These are phyloP conservation scores for Trichoderma koningiopsis DNA, from an alignment of 2,329 filamentous ascomycete species.

Conservation along the genomic window DNA sequence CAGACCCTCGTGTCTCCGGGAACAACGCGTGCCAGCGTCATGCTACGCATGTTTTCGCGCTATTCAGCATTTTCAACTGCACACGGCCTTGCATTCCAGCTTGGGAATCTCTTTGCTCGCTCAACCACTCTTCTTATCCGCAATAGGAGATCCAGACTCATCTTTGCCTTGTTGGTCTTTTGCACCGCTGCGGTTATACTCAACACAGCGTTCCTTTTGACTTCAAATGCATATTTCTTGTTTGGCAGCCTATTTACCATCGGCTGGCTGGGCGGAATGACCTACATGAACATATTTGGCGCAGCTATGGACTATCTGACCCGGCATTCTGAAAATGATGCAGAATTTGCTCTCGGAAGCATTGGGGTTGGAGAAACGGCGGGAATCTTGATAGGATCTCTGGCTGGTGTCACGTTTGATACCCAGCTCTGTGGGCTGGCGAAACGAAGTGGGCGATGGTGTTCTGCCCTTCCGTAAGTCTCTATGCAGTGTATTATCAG, in stretches of 20 bases:
- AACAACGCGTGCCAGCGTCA: neutral
- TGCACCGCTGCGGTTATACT: neutral
- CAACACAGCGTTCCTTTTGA: neutral
- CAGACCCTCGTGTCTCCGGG: neutral
- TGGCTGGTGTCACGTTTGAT: slow-evolving; percentile 2
- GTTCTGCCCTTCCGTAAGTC: neutral
- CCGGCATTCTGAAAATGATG: neutral
- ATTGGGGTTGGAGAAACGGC: slow-evolving; percentile 4
- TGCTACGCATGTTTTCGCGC: neutral
- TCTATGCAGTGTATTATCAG: neutral
- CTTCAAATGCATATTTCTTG: neutral
- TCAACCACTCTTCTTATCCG: slow-evolving; percentile 1
- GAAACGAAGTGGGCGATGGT: slow-evolving; percentile 8
- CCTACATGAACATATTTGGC: slow-evolving; percentile 3
- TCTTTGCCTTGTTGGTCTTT: neutral
- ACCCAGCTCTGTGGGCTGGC: slow-evolving; percentile 6
- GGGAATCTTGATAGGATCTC: neutral
- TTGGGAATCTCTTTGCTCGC: neutral
- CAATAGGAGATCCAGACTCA: neutral
- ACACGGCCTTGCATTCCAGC: neutral
- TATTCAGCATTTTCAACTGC: slow-evolving; percentile 1
- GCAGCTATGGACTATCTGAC: slow-evolving; percentile 4
- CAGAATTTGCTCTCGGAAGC: slow-evolving; percentile 8
- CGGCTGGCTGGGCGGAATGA: neutral
- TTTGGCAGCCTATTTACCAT: neutral